Conservation (phyloP, 192 early-diverging fungal genomes). For the Oehlia diaphana region DNA sequence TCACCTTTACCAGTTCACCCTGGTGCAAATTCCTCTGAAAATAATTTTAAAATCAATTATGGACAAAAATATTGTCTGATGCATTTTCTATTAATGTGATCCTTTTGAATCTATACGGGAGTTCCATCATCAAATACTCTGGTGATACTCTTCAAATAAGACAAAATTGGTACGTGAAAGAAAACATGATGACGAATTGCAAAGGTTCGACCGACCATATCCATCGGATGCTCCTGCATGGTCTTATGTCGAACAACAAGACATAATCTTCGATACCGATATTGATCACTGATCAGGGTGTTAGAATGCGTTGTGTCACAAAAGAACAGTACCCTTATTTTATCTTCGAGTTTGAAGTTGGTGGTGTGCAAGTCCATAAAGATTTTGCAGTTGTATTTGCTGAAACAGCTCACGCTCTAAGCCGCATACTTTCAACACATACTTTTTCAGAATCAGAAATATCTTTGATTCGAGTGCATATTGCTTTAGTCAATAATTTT, state of each 20-base stretch:
- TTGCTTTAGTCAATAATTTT: slow-evolving; percentile 12
- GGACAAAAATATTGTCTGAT: too few relatives aligned
- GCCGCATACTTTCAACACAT: not conserved
- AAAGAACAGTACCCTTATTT: slow-evolving; percentile 4
- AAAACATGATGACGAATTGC: too few relatives aligned
- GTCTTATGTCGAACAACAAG: too few relatives aligned
- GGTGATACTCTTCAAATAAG: not conserved
- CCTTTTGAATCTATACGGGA: slow-evolving; percentile 21
- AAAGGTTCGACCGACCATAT: too few relatives aligned
- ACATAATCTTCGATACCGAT: too few relatives aligned
- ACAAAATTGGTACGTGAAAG: too few relatives aligned
- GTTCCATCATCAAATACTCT: slow-evolving; percentile 1
- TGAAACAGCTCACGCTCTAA: not conserved
- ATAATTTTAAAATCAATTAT: too few relatives aligned
- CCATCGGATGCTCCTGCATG: too few relatives aligned
- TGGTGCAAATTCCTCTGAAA: too few relatives aligned
- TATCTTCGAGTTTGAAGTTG: slow-evolving; percentile 22
- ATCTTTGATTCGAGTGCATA: not conserved
- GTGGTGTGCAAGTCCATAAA: slow-evolving; percentile 6
- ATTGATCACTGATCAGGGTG: too few relatives aligned
- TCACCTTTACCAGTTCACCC: too few relatives aligned
- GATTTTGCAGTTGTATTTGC: slow-evolving; percentile 8
- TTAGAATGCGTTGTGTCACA: not conserved
- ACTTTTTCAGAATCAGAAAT: not conserved
- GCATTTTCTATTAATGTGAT: too few relatives aligned